Percentiles rank a stretch among this genome's conserved stretches.
phyloP scores from a whole-genome alignment of 208 protist genomes.

The Leishmania mexicana region DNA sequence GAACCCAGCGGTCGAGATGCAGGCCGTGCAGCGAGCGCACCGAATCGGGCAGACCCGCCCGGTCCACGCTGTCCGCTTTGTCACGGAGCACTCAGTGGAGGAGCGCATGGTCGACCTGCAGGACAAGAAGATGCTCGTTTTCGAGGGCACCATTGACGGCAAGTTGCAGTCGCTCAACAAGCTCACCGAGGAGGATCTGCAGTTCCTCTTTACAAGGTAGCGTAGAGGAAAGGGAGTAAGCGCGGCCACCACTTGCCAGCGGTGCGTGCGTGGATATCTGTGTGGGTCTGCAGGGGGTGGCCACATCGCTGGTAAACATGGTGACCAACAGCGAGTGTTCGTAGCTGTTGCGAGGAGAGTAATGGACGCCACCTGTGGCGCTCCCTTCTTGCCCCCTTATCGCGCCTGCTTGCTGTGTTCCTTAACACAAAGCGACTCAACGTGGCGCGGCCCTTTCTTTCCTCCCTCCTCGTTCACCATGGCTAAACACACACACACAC shows the following conservation, averaged over 20 bases:
- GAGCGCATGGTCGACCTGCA: slow-evolving; percentile 94
- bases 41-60: slow-evolving; percentile 98
- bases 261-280: not conserved
- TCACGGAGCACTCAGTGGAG: slow-evolving; percentile 92
- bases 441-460: not conserved
- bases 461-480: not conserved
- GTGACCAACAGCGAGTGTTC: not conserved
- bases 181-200: slow-evolving; percentile 85
- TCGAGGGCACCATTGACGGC: slow-evolving; percentile 94
- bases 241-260: not conserved
- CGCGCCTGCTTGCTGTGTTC: not conserved
- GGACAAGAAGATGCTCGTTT: slow-evolving; percentile 95
- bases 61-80: slow-evolving; percentile 96
- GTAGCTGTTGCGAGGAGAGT: not conserved
- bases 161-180: slow-evolving; percentile 80
- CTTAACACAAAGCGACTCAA: not conserved
- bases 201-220: slow-evolving; percentile 90
- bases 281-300: not conserved
- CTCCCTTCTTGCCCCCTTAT: not conserved
- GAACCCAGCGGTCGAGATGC: slow-evolving; percentile 98
- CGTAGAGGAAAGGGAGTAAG: not conserved
- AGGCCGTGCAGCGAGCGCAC: slow-evolving; percentile 98
- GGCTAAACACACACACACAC: not conserved
- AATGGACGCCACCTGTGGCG: not conserved
- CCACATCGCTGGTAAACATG: not conserved